Conservation (phyloP, 148 eudicot genomes). For the Fallopia convolvulus region DNA sequence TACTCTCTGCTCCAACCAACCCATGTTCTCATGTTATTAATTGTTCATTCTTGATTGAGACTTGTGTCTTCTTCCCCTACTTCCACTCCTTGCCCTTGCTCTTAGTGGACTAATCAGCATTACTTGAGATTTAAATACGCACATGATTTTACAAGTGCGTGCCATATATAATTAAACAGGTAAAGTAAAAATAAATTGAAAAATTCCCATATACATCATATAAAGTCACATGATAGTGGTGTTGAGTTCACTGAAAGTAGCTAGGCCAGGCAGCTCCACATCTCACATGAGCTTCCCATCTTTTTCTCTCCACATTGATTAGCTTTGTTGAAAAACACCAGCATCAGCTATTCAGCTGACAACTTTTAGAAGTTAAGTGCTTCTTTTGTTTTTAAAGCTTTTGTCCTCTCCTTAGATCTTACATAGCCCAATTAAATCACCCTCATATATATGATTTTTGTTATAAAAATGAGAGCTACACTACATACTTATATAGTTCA, state of each 20-base stretch:
- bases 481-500: not conserved
- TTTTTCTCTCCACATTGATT: not conserved
- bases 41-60: slow-evolving; percentile 6
- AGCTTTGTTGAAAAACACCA: not conserved
- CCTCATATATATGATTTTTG: not conserved
- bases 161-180: not conserved
- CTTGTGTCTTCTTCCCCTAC: slow-evolving; percentile 6
- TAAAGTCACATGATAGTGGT: slow-evolving; percentile 6
- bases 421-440: not conserved
- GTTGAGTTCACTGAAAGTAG: slow-evolving; percentile 2
- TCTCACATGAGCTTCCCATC: not conserved
- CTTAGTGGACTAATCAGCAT: not conserved
- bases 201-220: not conserved
- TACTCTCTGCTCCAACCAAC: not conserved
- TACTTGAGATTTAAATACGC: not conserved
- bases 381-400: not conserved
- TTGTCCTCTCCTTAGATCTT: not conserved
- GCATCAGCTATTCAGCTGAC: not conserved
- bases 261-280: not conserved
- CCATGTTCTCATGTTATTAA: slow-evolving; percentile 2
- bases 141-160: not conserved
- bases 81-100: not conserved
- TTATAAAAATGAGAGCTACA: not conserved
- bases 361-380: not conserved
- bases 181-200: too few relatives aligned